Evolutionary conservation across 2,329 filamentous ascomycete genomes (phyloP).

Genomic region (Teratosphaeriaceae sp.): DNA sequence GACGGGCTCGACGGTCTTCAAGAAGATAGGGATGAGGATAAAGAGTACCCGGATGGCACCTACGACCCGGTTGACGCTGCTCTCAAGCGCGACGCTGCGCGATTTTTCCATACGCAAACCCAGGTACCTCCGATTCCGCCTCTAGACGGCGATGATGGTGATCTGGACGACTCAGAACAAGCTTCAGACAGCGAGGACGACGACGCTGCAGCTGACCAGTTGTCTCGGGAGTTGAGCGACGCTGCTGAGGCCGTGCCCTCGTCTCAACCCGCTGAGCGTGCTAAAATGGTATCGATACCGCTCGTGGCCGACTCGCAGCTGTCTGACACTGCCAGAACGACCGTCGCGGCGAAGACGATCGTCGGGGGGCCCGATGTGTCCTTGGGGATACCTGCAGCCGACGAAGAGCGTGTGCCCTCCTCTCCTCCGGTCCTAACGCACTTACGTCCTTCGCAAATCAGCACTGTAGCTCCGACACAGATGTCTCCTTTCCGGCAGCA

Average conservation of each 20-base stretch:
- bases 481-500: conserved; percentile 6
- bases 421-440: conserved; percentile 13
- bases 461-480: conserved; percentile 16
- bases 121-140: no score
- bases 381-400: no score
- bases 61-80: conserved; percentile 19
- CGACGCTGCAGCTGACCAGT: neutral
- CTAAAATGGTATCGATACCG: neutral
- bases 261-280: conserved; percentile 1
- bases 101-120: conserved; percentile 14
- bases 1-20: no score
- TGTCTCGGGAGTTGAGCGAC: conserved; percentile 3
- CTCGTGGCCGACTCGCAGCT: neutral
- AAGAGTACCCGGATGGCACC: conserved; percentile 7
- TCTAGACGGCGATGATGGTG: conserved; percentile 1
- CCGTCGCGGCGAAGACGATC: no score
- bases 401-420: conserved; percentile 10
- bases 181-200: no score
- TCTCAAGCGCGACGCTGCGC: conserved; percentile 19
- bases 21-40: conserved; percentile 1
- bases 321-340: neutral
- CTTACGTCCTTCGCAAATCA: conserved; percentile 15
- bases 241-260: neutral
- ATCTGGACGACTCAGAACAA: conserved; percentile 7
- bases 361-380: no score